phyloP scores from a whole-genome alignment of 2,329 filamentous ascomycete species.

The Alternaria tenuissima region DNA sequence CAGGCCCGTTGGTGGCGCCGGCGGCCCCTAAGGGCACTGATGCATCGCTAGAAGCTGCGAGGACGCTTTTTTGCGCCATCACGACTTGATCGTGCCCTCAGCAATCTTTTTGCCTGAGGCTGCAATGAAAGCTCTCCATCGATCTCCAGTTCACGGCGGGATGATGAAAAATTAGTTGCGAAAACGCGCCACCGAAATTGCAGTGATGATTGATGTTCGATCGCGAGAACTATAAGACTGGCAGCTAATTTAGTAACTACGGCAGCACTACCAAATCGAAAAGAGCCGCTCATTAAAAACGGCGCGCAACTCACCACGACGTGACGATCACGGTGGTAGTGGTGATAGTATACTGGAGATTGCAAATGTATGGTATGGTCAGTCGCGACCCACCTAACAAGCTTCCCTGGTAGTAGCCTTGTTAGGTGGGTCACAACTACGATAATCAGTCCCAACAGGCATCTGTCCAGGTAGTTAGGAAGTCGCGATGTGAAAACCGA shows the following conservation, averaged over 20 bases:
- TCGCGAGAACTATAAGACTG: background rate
- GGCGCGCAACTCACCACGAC: background rate
- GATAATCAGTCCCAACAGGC: background rate
- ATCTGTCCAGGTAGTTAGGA: background rate
- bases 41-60: conserved; percentile 5
- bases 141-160: background rate
- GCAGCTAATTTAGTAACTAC: background rate
- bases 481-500: background rate
- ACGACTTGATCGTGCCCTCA: background rate
- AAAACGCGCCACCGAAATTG: background rate
- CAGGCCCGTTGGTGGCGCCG: background rate
- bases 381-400: background rate
- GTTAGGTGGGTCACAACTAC: background rate
- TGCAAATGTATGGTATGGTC: background rate
- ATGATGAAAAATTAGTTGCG: background rate
- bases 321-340: background rate
- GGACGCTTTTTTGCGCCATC: conserved; percentile 1
- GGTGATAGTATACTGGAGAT: background rate
- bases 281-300: background rate
- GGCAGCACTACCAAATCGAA: background rate
- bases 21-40: background rate
- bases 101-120: background rate
- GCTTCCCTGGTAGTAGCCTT: background rate
- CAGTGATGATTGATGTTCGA: background rate
- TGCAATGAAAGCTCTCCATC: background rate